phyloP scores from a whole-genome alignment of 1,284 basidiomycete species.

The Spongispora temasekensis region DNA sequence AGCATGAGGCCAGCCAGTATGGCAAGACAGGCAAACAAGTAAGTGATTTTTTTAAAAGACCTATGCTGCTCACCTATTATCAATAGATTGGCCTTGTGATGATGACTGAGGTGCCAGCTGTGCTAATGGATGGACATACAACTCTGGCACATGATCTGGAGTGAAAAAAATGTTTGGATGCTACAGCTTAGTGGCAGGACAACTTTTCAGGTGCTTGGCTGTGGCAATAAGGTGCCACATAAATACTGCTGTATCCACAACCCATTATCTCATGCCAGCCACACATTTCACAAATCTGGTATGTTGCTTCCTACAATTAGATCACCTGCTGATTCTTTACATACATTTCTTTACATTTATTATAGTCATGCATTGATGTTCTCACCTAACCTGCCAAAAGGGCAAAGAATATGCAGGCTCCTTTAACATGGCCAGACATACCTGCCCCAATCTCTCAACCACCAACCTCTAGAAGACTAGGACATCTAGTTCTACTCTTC shows the following conservation, averaged over 20 bases:
- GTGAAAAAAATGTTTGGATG: neutral
- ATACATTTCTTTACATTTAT: neutral
- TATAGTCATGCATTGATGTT: constrained; percentile 1
- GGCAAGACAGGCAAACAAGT: neutral
- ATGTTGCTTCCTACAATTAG: no score
- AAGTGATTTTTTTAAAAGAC: neutral
- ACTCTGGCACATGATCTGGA: neutral
- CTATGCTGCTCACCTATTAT: neutral
- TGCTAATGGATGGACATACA: neutral
- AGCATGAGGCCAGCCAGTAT: neutral
- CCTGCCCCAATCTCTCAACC: neutral
- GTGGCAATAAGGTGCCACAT: no score
- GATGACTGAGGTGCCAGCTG: neutral
- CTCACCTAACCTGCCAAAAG: constrained; percentile 1
- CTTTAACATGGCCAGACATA: no score
- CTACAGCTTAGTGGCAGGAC: no score
- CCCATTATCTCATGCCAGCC: neutral
- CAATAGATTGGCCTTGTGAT: neutral
- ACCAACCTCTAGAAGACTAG: neutral
- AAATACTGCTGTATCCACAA: neutral
- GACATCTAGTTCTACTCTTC: neutral
- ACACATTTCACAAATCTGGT: neutral
- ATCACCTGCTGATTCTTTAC: neutral
- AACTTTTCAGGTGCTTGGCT: no score
- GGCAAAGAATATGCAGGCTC: no score